phyloP scores from a whole-genome alignment of 768 basidiomycete genomes.

The Tulasnella calospora region DNA sequence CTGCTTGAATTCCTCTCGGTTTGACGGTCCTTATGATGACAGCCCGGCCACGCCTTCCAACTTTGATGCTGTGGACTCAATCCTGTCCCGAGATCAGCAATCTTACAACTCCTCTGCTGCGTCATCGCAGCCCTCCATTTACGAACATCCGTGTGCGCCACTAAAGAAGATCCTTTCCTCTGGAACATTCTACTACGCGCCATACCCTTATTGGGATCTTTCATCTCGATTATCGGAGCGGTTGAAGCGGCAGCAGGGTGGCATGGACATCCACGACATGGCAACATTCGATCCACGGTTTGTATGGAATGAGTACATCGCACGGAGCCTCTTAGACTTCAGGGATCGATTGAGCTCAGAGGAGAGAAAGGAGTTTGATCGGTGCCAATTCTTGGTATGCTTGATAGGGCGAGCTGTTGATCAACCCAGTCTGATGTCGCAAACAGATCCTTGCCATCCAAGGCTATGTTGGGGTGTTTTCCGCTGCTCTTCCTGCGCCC shows the following conservation, averaged over 20 bases:
- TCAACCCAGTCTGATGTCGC: conserved; percentile 21
- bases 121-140: conserved; percentile 45
- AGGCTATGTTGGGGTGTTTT: conserved; percentile 83
- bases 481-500: conserved; percentile 69
- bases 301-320: conserved; percentile 92
- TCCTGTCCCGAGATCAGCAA: conserved; percentile 43
- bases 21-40: conserved; percentile 64
- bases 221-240: conserved; percentile 75
- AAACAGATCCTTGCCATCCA: conserved; percentile 81
- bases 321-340: conserved; percentile 83
- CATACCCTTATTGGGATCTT: conserved; percentile 81
- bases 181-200: conserved; percentile 89
- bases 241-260: conserved; percentile 48
- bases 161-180: conserved; percentile 87
- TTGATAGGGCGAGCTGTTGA: not conserved
- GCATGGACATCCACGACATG: conserved; percentile 42
- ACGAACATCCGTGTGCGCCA: conserved; percentile 86
- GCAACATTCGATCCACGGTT: conserved; percentile 76
- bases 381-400: conserved; percentile 78
- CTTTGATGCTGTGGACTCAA: conserved; percentile 47
- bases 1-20: conserved; percentile 73
- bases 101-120: conserved; percentile 44
- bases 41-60: conserved; percentile 45
- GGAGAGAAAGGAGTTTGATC: conserved; percentile 71
- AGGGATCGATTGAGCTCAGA: conserved; percentile 65